phyloP scores from a whole-genome alignment of 2,329 filamentous ascomycete genomes.

The Epichloe brachyelytri region DNA sequence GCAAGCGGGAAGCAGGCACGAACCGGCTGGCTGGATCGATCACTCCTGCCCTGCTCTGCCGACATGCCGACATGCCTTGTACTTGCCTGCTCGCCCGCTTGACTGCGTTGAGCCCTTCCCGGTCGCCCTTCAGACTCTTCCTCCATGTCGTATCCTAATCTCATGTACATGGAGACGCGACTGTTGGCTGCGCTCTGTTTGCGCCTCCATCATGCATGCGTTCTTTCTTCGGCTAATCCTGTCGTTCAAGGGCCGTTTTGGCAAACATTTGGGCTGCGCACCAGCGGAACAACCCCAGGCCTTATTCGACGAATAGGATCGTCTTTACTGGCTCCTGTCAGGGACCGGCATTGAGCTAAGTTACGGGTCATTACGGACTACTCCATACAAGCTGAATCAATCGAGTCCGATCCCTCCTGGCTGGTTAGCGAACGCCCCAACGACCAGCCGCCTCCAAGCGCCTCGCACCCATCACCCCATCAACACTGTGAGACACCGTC shows the following conservation, averaged over 20 bases:
- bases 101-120: too few species aligned
- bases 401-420: too few species aligned
- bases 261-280: background rate
- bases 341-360: too few species aligned
- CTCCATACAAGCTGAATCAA: too few species aligned
- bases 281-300: background rate
- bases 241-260: background rate
- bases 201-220: background rate
- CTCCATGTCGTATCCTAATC: background rate
- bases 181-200: background rate
- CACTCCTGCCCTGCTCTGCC: background rate
- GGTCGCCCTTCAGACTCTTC: background rate
- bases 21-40: background rate
- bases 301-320: background rate
- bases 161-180: background rate
- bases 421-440: too few species aligned
- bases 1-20: background rate
- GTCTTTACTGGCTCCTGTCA: background rate
- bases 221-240: background rate
- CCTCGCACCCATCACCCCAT: too few species aligned
- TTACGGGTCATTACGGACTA: too few species aligned
- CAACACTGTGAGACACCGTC: too few species aligned
- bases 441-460: too few species aligned
- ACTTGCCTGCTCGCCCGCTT: background rate
- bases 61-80: background rate